A percentile compares a stretch with the other conserved stretches of the same genome.
Evolutionary conservation across 306 rosid genomes (phyloP).

Genomic region (Neltuma alba): DNA sequence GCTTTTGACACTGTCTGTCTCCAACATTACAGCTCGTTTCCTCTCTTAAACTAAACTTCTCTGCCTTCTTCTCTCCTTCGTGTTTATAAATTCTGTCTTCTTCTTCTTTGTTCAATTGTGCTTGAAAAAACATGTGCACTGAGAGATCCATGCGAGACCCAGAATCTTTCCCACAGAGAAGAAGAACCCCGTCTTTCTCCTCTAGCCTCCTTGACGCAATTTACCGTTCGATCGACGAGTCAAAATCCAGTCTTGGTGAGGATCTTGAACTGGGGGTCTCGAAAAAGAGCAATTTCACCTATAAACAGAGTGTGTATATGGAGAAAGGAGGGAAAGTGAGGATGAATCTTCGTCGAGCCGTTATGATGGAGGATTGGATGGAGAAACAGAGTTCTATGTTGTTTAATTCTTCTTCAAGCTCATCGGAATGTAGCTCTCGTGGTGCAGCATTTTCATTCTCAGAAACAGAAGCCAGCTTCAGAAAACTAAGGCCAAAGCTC

Average conservation of each 20-base stretch:
- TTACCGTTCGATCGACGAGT: constrained; percentile 64
- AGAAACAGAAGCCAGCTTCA: constrained; percentile 55
- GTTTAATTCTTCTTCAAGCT: constrained; percentile 50
- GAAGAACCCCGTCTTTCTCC: constrained; percentile 79
- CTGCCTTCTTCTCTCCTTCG: constrained; percentile 26
- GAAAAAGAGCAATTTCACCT: constrained; percentile 12
- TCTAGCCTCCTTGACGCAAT: constrained; percentile 62
- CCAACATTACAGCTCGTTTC: constrained; percentile 60
- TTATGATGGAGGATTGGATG: constrained; percentile 69
- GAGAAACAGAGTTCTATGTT: constrained; percentile 55
- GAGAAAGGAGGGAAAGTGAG: constrained; percentile 31
- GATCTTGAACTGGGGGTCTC: constrained; percentile 32
- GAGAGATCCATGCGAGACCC: constrained; percentile 29
- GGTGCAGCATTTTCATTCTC: constrained; percentile 63
- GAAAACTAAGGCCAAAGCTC: constrained; percentile 36
- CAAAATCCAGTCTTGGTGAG: constrained; percentile 45
- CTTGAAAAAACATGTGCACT: constrained; percentile 37
- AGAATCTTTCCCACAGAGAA: constrained; percentile 51
- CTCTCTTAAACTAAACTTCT: constrained; percentile 34
- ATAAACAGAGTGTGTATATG: constrained; percentile 4
- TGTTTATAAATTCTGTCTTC: constrained; percentile 26
- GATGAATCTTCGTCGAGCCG: constrained; percentile 51
- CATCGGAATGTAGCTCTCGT: constrained; percentile 61
- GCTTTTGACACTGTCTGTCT: constrained; percentile 60
- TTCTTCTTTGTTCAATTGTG: neutral